A percentile compares a stretch with the other conserved stretches of the same genome.
phyloP scores from a whole-genome alignment of 495 filamentous ascomycete species.

The Podospora appendiculata region DNA sequence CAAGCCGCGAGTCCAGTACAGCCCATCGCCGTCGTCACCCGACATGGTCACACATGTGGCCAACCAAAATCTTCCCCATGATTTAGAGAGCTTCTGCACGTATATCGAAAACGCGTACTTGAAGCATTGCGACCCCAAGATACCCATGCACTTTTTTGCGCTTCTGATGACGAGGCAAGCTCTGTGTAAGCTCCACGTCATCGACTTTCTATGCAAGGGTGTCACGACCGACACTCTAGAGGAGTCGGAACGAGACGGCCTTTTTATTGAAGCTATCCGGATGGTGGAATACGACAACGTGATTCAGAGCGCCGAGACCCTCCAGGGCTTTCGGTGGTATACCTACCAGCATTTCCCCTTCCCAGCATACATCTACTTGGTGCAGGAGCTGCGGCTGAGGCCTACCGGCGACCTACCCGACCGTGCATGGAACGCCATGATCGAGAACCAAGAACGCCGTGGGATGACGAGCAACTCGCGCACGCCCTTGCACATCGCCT shows the following conservation, averaged over 20 bases:
- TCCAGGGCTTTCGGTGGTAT: conserved; percentile 47
- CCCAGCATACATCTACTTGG: conserved; percentile 45
- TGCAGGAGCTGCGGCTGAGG: conserved; percentile 39
- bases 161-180: conserved; percentile 39
- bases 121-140: conserved; percentile 49
- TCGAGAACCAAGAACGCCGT: conserved; percentile 40
- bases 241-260: conserved; percentile 30
- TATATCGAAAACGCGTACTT: conserved; percentile 55
- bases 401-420: conserved; percentile 43
- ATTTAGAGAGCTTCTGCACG: conserved; percentile 46
- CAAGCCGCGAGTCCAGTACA: conserved; percentile 29
- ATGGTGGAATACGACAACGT: conserved; percentile 47
- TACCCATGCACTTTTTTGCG: conserved; percentile 51
- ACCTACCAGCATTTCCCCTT: conserved; percentile 45
- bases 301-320: conserved; percentile 33
- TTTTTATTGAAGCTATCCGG: conserved; percentile 40
- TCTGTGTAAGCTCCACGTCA: conserved; percentile 40
- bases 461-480: conserved; percentile 31
- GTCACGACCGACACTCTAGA: conserved; percentile 19
- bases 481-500: conserved; percentile 44
- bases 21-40: conserved; percentile 20
- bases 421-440: conserved; percentile 44
- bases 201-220: conserved; percentile 24
- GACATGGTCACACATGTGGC: conserved; percentile 39
- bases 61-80: conserved; percentile 36